Percentiles rank a stretch among this genome's conserved stretches.
These are phyloP conservation scores for Xylariaceae sp. DNA, from an alignment of 2,329 filamentous ascomycete genomes.

Conservation along the genomic window DNA sequence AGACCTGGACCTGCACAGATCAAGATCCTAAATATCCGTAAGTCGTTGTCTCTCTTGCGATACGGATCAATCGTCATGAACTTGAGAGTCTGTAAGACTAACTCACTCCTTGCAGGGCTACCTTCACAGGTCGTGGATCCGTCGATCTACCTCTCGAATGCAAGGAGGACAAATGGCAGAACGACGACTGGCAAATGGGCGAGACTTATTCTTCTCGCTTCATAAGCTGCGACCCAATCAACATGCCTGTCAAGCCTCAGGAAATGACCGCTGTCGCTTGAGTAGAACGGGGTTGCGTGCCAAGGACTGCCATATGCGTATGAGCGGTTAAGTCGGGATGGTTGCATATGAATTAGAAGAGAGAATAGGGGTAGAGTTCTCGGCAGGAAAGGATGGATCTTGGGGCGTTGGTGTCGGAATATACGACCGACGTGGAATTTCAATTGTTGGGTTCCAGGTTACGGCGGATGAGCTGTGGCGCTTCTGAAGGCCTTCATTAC, in stretches of 20 bases:
- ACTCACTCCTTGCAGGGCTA: slow-evolving; percentile 23
- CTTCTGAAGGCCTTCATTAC: no score
- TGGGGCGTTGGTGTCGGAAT: no score
- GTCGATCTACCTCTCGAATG: slow-evolving; percentile 35
- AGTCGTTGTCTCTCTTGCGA: slow-evolving; percentile 16
- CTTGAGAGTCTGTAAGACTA: not conserved
- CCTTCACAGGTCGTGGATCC: slow-evolving; percentile 32
- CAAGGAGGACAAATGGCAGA: slow-evolving; percentile 32
- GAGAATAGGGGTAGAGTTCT: no score
- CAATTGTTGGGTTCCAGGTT: no score
- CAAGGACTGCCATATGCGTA: no score
- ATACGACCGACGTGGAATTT: no score
- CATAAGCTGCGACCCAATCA: slow-evolving; percentile 32
- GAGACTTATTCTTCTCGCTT: slow-evolving; percentile 36
- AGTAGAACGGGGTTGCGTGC: not conserved
- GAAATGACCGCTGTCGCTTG: slow-evolving; percentile 35
- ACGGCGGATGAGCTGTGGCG: no score
- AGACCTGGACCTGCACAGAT: slow-evolving; percentile 45
- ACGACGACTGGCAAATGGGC: slow-evolving; percentile 38
- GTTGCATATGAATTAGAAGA: no score
- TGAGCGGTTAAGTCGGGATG: no score
- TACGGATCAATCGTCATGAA: no score
- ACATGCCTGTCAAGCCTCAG: slow-evolving; percentile 31
- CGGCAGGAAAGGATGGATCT: no score
- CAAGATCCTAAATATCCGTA: slow-evolving; percentile 36